phyloP scores from a whole-genome alignment of 2,329 filamentous ascomycete species.

The Exophiala bonariae region DNA sequence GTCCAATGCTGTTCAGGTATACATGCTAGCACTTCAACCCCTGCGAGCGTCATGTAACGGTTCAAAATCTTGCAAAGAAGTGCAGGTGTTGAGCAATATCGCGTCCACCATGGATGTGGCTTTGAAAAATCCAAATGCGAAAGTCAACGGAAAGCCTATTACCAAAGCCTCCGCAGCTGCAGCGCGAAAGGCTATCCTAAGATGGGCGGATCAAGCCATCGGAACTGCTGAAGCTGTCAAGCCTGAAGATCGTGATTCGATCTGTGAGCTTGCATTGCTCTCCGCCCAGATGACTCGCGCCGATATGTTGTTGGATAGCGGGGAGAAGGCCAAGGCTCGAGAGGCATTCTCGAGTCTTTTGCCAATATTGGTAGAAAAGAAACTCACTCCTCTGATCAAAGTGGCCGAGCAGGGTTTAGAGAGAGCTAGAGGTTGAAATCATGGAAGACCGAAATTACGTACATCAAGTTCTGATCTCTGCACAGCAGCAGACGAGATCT shows the following conservation, averaged over 20 bases:
- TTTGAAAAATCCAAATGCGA: slow-evolving; percentile 26
- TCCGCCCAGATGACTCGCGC: slow-evolving; percentile 26
- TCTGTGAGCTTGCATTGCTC: slow-evolving; percentile 23
- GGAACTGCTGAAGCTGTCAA: slow-evolving; percentile 22
- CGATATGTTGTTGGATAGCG: slow-evolving; percentile 24
- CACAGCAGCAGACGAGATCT: no score
- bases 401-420: slow-evolving; percentile 25
- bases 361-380: slow-evolving; percentile 24
- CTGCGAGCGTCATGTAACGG: slow-evolving; percentile 26
- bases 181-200: slow-evolving; percentile 21
- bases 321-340: slow-evolving; percentile 22
- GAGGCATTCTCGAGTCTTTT: slow-evolving; percentile 24
- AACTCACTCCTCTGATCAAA: slow-evolving; percentile 19
- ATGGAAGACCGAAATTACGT: no score
- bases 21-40: slow-evolving; percentile 28
- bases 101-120: slow-evolving; percentile 26
- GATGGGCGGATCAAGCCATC: slow-evolving; percentile 28
- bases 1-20: slow-evolving; percentile 27
- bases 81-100: slow-evolving; percentile 27
- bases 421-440: slow-evolving; percentile 10
- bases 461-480: no score
- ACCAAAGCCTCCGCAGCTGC: slow-evolving; percentile 22
- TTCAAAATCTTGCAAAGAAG: slow-evolving; percentile 26
- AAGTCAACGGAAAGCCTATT: slow-evolving; percentile 27
- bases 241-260: slow-evolving; percentile 24